Evolutionary conservation across 208 protist genomes (phyloP), one percentile per base, ranked within the genome.

Genomic region (Leptomonas seymouri): DNA sequence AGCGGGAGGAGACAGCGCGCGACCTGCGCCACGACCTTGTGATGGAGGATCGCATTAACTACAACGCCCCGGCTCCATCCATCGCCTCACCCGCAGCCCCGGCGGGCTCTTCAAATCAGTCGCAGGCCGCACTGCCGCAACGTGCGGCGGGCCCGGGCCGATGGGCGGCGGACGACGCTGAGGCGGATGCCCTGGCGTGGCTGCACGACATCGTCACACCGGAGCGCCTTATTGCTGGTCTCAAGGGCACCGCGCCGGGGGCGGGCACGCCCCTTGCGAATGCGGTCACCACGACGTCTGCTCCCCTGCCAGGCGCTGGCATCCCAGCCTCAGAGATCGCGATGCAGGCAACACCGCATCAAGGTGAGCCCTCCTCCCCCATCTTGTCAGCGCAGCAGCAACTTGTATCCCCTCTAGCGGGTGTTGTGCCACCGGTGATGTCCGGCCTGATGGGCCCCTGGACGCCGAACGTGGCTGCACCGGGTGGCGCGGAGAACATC

Each of bases 131-230:
- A 3, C 7, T 31, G 42, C 42, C 34, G 23, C 6, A 25, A 14
- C 48, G 16, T 14, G 21, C 4, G 23, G 28, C 31, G 6, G 49
- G 7, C 18, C 28, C 61, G 15, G 60, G 53, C 25, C 60, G 61
- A 2, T 41, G 53, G 50, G 51, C 60, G 5, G 65, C 54, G 2
- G 71, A 66, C 15, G 67, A 75, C 23, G 65, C 42, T 0, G 79
- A 72, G 56, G 73, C 82, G 15, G 90, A 95, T 48, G 85, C 90
- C 5, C 78, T 95, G 30, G 83, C 90, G 46, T 95, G 90, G 87
- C 64, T 95, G 73, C 87, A 95, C 67, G 87, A 95, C 51, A 82
- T 95, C 20, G 72, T 95, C 57, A 78, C 83, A 1, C 85, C 90
- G 0, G 78, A 89, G 27, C 69, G 80, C 21, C 71, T 83, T 25